phyloP scores from a whole-genome alignment of 768 basidiomycete species.

The Cystobasidium ongulense region DNA sequence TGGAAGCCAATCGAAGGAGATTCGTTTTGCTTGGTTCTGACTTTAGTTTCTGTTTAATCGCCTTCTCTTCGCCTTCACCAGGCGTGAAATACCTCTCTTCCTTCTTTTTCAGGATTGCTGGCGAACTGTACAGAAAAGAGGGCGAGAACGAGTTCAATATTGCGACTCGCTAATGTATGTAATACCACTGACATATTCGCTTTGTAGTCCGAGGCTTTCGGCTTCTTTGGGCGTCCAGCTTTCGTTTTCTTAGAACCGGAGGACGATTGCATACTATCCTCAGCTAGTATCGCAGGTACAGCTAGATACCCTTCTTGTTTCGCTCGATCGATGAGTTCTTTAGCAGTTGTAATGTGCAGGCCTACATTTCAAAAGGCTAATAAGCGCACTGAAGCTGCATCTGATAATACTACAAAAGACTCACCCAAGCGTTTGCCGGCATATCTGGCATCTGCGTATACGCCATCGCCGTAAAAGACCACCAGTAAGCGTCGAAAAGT shows the following conservation, averaged over 20 bases:
- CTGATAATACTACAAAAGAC: not conserved
- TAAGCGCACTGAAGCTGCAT: too few species aligned
- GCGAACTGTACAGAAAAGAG: not conserved
- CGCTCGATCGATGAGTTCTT: not conserved
- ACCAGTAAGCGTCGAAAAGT: not conserved
- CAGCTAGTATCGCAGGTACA: not conserved
- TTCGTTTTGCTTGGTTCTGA: not conserved
- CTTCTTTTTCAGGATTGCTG: not conserved
- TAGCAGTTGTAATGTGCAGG: not conserved
- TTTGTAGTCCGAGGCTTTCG: not conserved
- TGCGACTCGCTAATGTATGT: not conserved
- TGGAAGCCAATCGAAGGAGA: not conserved
- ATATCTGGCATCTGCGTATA: not conserved
- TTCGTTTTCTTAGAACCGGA: not conserved
- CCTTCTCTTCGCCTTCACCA: conserved; percentile 7
- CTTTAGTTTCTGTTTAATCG: not conserved
- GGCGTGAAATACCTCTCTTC: conserved; percentile 9
- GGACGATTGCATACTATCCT: not conserved
- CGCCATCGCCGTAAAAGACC: conserved; percentile 1
- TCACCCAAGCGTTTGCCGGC: not conserved
- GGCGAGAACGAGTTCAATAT: not conserved
- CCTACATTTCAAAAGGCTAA: too few species aligned
- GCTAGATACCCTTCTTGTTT: not conserved
- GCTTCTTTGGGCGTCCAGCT: not conserved
- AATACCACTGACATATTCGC: not conserved